Conservation (phyloP, 495 filamentous ascomycete genomes). For the Xylaria curta region DNA sequence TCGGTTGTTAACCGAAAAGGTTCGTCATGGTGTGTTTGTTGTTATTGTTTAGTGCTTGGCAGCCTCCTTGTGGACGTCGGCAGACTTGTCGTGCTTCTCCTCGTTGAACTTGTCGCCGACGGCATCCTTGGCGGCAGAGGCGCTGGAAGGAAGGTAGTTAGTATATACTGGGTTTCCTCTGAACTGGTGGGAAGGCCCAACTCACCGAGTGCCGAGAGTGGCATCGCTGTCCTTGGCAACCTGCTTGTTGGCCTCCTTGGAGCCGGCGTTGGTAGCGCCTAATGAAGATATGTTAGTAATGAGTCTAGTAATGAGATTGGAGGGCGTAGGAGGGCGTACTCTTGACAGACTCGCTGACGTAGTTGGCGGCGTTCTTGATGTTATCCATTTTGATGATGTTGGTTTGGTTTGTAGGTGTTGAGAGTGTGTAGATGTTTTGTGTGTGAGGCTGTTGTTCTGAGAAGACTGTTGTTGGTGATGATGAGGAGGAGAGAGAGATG, state of each 20-base stretch:
- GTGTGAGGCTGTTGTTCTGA: slow-evolving; percentile 27
- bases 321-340: slow-evolving; percentile 32
- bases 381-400: slow-evolving; percentile 59
- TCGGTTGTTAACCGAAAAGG: slow-evolving; percentile 27
- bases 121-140: slow-evolving; percentile 62
- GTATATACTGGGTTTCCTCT: not conserved
- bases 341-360: slow-evolving; percentile 65
- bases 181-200: not conserved
- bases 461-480: slow-evolving; percentile 20
- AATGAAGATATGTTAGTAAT: slow-evolving; percentile 7
- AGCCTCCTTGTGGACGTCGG: slow-evolving; percentile 64
- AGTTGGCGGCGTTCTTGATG: slow-evolving; percentile 66
- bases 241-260: slow-evolving; percentile 72
- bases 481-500: slow-evolving; percentile 16
- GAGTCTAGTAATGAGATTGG: slow-evolving; percentile 18
- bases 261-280: slow-evolving; percentile 50
- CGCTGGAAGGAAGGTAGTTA: slow-evolving; percentile 39
- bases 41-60: slow-evolving; percentile 56
- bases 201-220: slow-evolving; percentile 58
- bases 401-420: slow-evolving; percentile 41
- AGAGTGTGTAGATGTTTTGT: slow-evolving; percentile 33
- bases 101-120: slow-evolving; percentile 64
- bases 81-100: slow-evolving; percentile 59
- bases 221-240: slow-evolving; percentile 66
- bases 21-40: not conserved